Percentiles rank a stretch among this genome's conserved stretches.
phyloP scores from a whole-genome alignment of 1,139 yeast species.

The Blastobotrys proliferans region DNA sequence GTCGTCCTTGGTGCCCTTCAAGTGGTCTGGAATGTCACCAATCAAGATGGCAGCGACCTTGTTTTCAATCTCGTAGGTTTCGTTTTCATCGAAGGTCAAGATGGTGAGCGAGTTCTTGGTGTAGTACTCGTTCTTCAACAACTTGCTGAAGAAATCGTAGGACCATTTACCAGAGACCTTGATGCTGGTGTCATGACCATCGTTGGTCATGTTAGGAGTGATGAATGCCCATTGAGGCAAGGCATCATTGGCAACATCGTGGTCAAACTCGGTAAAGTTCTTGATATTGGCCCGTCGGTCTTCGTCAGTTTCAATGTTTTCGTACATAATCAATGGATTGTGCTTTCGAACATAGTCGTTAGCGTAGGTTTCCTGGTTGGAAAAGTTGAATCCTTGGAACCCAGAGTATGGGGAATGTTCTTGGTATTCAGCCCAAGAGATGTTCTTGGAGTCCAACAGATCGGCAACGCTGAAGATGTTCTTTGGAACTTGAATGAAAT shows the following conservation, averaged over 20 bases:
- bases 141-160: slow-evolving; percentile 41
- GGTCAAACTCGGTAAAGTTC: slow-evolving; percentile 42
- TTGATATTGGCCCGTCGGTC: slow-evolving; percentile 41
- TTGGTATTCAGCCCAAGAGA: slow-evolving; percentile 50
- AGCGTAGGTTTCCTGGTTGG: slow-evolving; percentile 40
- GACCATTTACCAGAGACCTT: slow-evolving; percentile 44
- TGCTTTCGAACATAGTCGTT: slow-evolving; percentile 49
- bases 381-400: slow-evolving; percentile 43
- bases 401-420: slow-evolving; percentile 49
- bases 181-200: slow-evolving; percentile 46
- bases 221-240: slow-evolving; percentile 49
- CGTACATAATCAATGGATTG: slow-evolving; percentile 43
- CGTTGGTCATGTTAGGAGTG: slow-evolving; percentile 50
- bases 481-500: slow-evolving; percentile 40
- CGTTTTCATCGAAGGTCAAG: slow-evolving; percentile 47
- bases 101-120: slow-evolving; percentile 42
- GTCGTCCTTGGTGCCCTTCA: slow-evolving; percentile 41
- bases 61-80: slow-evolving; percentile 41
- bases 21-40: slow-evolving; percentile 41
- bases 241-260: slow-evolving; percentile 37
- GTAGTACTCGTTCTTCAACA: slow-evolving; percentile 42
- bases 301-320: slow-evolving; percentile 35
- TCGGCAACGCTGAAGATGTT: slow-evolving; percentile 46
- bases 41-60: slow-evolving; percentile 42
- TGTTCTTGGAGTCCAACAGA: slow-evolving; percentile 41